Percentiles rank a stretch among this genome's conserved stretches.
Conservation (phyloP, 257 asterid species). For the Penstemon davidsonii region DNA sequence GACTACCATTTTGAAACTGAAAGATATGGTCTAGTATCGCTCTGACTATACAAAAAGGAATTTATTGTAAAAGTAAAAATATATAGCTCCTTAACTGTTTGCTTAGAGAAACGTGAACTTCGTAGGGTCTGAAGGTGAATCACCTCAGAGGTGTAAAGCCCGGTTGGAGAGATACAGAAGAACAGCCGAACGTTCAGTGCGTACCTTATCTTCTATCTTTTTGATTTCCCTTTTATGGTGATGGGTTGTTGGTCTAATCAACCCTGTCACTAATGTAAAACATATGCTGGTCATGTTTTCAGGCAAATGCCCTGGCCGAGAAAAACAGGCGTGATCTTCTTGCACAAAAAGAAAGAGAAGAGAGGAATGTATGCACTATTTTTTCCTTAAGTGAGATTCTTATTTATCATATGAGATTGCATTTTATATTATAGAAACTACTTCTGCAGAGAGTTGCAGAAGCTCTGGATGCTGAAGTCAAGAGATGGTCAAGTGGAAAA, state of each 20-base stretch:
- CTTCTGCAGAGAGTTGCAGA: slow-evolving; percentile 81
- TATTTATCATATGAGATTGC: slow-evolving; percentile 23
- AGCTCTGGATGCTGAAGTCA: slow-evolving; percentile 81
- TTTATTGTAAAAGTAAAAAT: slow-evolving; percentile 8
- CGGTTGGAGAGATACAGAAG: slow-evolving; percentile 89
- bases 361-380: slow-evolving; percentile 62
- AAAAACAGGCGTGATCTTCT: slow-evolving; percentile 91
- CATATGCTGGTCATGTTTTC: slow-evolving; percentile 35
- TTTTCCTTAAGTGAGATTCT: slow-evolving; percentile 31
- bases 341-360: slow-evolving; percentile 84
- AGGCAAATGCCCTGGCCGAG: slow-evolving; percentile 97
- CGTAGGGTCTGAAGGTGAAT: slow-evolving; percentile 81
- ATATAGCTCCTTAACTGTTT: slow-evolving; percentile 17
- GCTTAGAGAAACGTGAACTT: slow-evolving; percentile 31
- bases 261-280: slow-evolving; percentile 15
- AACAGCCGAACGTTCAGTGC: slow-evolving; percentile 92
- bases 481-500: slow-evolving; percentile 93
- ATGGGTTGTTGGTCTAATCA: neutral
- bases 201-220: slow-evolving; percentile 36
- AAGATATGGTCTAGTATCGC: neutral
- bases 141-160: slow-evolving; percentile 90
- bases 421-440: slow-evolving; percentile 34
- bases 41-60: neutral
- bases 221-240: slow-evolving; percentile 15
- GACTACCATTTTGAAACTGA: neutral